Evolutionary conservation across 1,284 basidiomycete genomes (phyloP).

Genomic region (Cryptococcus sp.): DNA sequence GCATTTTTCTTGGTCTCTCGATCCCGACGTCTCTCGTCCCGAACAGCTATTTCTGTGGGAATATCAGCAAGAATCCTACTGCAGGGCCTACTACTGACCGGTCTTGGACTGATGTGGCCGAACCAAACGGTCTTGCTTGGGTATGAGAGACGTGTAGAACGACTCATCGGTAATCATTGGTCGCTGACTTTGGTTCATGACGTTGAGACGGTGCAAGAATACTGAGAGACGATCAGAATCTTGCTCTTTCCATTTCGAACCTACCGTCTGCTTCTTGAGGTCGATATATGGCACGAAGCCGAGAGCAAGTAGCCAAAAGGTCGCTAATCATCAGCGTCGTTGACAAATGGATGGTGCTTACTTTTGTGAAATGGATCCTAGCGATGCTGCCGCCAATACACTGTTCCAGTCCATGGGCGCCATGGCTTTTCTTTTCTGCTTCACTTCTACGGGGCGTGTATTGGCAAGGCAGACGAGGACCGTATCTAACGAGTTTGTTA

Average conservation of each 20-base stretch:
- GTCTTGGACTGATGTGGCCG: background rate
- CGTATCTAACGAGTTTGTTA: constrained; percentile 6
- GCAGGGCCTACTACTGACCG: background rate
- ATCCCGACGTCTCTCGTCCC: no score
- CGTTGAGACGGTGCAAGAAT: constrained; percentile 8
- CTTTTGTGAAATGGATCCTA: constrained; percentile 2
- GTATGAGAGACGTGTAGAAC: background rate
- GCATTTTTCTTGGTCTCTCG: no score
- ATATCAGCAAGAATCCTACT: no score
- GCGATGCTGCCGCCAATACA: constrained; percentile 10
- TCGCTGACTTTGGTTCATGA: background rate
- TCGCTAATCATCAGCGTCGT: constrained; percentile 4
- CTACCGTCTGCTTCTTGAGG: constrained; percentile 14
- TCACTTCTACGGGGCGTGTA: constrained; percentile 10
- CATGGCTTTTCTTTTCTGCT: constrained; percentile 14
- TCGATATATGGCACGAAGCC: constrained; percentile 16
- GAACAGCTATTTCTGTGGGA: no score
- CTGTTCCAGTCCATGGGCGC: constrained; percentile 15
- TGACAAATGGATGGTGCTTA: background rate
- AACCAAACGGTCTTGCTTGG: background rate
- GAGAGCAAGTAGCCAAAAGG: constrained; percentile 7
- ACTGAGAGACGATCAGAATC: constrained; percentile 2
- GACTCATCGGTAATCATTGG: no score
- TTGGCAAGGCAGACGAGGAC: constrained; percentile 10
- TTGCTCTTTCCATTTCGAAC: background rate